Evolutionary conservation across 805 yeast genomes (phyloP).

Genomic region (Pichia kluyveri): DNA sequence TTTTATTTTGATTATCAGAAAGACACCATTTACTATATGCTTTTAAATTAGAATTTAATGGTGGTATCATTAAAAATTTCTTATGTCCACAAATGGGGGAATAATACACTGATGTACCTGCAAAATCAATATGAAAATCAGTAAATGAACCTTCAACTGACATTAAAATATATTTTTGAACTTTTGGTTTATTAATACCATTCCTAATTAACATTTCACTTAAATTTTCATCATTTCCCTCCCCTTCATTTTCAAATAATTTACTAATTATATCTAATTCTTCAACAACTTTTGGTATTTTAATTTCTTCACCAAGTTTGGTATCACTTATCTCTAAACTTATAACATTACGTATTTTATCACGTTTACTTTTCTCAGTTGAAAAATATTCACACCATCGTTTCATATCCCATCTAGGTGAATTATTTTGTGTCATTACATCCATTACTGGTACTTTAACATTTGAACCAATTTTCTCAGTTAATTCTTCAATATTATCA

Average conservation of each 20-base stretch:
- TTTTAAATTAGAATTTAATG: conserved; percentile 52
- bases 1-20: conserved; percentile 48
- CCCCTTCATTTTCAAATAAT: conserved; percentile 42
- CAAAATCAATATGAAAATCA: conserved; percentile 87
- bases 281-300: conserved; percentile 59
- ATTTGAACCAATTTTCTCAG: conserved; percentile 54
- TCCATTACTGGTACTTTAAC: conserved; percentile 77
- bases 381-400: conserved; percentile 70
- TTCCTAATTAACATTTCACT: conserved; percentile 1
- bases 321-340: conserved; percentile 69
- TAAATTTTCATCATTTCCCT: conserved; percentile 1
- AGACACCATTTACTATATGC: conserved; percentile 68
- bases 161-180: conserved; percentile 76
- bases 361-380: conserved; percentile 36
- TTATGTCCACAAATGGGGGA: conserved; percentile 71
- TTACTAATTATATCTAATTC: conserved; percentile 59
- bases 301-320: conserved; percentile 36
- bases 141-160: conserved; percentile 74
- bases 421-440: conserved; percentile 67
- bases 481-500: conserved; percentile 47
- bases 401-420: conserved; percentile 59
- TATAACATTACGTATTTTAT: conserved; percentile 69
- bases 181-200: conserved; percentile 38
- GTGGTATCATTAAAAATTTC: conserved; percentile 71
- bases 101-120: conserved; percentile 88